Evolutionary conservation across 2,329 filamentous ascomycete species (phyloP), one percentile per base, ranked within the genome.

Genomic region (Ceratocystis papillata): DNA sequence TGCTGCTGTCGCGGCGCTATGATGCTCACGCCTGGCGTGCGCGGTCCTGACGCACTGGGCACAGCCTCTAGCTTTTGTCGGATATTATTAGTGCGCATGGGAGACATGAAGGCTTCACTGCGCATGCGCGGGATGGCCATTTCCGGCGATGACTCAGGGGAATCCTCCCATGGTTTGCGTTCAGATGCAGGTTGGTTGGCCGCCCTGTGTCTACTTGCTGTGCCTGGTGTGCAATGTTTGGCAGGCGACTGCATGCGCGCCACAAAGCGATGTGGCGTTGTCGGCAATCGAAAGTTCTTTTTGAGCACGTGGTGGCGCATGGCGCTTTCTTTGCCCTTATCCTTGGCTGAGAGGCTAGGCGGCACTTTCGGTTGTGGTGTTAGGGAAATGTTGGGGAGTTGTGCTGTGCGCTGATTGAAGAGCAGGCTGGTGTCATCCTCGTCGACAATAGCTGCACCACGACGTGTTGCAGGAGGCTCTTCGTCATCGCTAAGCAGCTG

Each of bases 241-340:
- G 62, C 48, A 5, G 66, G 66, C 22, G 66, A 67, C n/a, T 62
- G 6, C 79, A 81, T 55, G 79, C 74, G 45, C 77, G 77, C 41
- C 74, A 71, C 2, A 75, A 70, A 2, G 74, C 73, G 72, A 85
- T 87, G 86, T 0, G 94, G 94, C 8, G 94, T 99, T 5, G 93
- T 90, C 75, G 95, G 90, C 28, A 99, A 81, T 41, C 93, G 89
- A 78, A 96, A 99, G 67, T 89, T 96, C 76, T 95, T 96, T 79
- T 97, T 92, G 4, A 96, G 83, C n/a, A 97, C 81, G 67, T 88
- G 89, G 74, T 97, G 93, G 50, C 99, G 81, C 7, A 97, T 80
- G 2, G 89, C 89, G 73, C 96, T 90, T 68, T 85, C 83, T 71
- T 79, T 71, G 25, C 72, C 71, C 63, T 75, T 73, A 41, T 70